Base-by-base conservation (phyloP, 257 asterid species). In the Capsicum pubescens region DNA sequence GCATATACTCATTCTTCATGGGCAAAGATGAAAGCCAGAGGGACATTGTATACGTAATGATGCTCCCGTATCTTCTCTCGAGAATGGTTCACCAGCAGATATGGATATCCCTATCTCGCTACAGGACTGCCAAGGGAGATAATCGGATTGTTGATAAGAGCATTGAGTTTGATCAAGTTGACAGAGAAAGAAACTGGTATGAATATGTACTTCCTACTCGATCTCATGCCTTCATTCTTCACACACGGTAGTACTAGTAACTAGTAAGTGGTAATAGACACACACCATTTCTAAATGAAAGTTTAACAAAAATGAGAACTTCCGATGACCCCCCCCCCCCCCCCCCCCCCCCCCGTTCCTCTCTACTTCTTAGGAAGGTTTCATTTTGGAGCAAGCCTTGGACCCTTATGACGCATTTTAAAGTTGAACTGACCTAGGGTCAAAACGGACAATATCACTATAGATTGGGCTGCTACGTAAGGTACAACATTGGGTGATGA, bases 151-250 rank as follows among this genome's bases (percentile, higher is more conserved):
- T 94, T 13, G 94, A 92, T 19, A 87, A 88, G 71, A 83, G 84
- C 86, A 94, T 94, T 54, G 98, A 93, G 26, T 94, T 93, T 17
- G 95, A 93, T 0, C 98, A 94, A 55, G 97, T 94, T 8, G 98
- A 94, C 86, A 88, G 95, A 54, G 97, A 93, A 84, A 90, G 85
- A 87, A 91, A 91, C 87, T 93, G 98, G 97, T 90, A 48, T 19
- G 63, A 26, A 26, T 26, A 26, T 81, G 4, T 44, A 44, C 56
- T 50, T 13, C 11, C 9, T 26, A 50, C 13, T 26, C 32, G 32
- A 26, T 9, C 55, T 9, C 56, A 50, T 50, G 13, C 56, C 13
- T 50, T 44, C 48, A 44, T 59, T 3, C 17, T 17, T 59, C 32
- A 59, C 16, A 11, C 17, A 54, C 12, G 58, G 58, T 1, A 11